A percentile compares a stretch with the other conserved stretches of the same genome.
Evolutionary conservation across 768 basidiomycete genomes (phyloP).

Genomic region (Calocybe cyanea): DNA sequence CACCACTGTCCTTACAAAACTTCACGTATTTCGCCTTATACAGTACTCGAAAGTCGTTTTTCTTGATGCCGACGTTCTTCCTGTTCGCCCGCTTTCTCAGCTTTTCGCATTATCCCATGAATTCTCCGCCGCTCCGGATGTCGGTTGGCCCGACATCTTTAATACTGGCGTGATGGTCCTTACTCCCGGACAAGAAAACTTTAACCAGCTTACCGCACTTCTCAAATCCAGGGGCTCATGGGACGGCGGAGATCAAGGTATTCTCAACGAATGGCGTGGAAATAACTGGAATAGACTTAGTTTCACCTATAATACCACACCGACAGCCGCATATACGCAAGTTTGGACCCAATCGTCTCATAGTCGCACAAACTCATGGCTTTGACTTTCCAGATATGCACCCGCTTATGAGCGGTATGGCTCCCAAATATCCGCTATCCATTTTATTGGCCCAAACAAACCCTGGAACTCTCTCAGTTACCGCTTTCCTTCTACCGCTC

Average conservation of each 20-base stretch:
- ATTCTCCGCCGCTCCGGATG: constrained; percentile 93
- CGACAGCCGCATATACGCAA: constrained; percentile 94
- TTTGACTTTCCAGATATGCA: constrained; percentile 66
- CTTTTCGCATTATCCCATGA: constrained; percentile 81
- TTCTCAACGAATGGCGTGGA: constrained; percentile 93
- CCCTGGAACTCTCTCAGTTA: constrained; percentile 82
- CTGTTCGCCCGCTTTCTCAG: constrained; percentile 84
- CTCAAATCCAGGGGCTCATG: constrained; percentile 81
- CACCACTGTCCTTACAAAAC: constrained; percentile 89
- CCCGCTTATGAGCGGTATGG: constrained; percentile 96
- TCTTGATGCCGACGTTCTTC: constrained; percentile 90
- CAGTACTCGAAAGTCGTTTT: constrained; percentile 86
- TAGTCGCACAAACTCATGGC: constrained; percentile 23
- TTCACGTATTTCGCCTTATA: constrained; percentile 91
- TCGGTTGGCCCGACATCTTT: constrained; percentile 99
- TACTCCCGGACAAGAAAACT: constrained; percentile 79
- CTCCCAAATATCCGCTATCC: constrained; percentile 78
- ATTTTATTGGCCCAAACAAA: constrained; percentile 96
- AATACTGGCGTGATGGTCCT: constrained; percentile 95
- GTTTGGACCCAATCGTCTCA: constrained; percentile 28
- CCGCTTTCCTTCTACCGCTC: constrained; percentile 53
- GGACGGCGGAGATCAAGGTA: constrained; percentile 98
- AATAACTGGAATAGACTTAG: constrained; percentile 88
- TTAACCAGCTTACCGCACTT: constrained; percentile 65
- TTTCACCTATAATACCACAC: constrained; percentile 98